Evolutionary conservation across 176 grass and related monocot species (phyloP).

Genomic region (Oryza meridionalis): DNA sequence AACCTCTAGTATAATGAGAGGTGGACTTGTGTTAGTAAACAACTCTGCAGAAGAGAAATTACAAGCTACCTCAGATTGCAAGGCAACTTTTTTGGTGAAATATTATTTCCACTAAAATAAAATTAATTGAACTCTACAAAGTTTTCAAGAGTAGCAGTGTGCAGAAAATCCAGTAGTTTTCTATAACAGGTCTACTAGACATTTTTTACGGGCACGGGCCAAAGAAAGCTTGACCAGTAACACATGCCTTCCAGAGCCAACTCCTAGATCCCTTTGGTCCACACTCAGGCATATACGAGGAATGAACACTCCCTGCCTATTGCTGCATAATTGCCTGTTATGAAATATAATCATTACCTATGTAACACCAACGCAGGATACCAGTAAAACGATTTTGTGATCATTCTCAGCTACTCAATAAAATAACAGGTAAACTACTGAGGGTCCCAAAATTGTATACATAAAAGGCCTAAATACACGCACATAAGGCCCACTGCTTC

Average conservation of each 20-base stretch:
- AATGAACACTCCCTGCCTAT: not conserved
- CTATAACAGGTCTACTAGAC: not conserved
- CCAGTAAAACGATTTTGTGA: not conserved
- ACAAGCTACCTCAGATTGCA: not conserved
- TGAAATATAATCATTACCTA: not conserved
- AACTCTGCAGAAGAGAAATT: not conserved
- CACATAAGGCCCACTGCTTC: not conserved
- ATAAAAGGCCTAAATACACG: not conserved
- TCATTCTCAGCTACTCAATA: not conserved
- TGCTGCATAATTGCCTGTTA: not conserved
- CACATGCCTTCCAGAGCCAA: not conserved
- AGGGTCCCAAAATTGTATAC: not conserved
- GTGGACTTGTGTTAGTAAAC: not conserved
- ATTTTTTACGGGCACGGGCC: not conserved
- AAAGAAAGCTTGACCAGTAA: not conserved
- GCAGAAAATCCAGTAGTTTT: not conserved
- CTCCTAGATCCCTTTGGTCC: not conserved
- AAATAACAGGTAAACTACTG: not conserved
- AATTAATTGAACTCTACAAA: not conserved
- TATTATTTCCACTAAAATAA: not conserved
- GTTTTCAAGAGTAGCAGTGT: not conserved
- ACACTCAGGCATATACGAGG: not conserved
- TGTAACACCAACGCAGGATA: not conserved
- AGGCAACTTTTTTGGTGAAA: not conserved
- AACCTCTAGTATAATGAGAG: not conserved